Conservation (phyloP, 139 green algal genomes). For the Astrephomene gubernaculifera region DNA sequence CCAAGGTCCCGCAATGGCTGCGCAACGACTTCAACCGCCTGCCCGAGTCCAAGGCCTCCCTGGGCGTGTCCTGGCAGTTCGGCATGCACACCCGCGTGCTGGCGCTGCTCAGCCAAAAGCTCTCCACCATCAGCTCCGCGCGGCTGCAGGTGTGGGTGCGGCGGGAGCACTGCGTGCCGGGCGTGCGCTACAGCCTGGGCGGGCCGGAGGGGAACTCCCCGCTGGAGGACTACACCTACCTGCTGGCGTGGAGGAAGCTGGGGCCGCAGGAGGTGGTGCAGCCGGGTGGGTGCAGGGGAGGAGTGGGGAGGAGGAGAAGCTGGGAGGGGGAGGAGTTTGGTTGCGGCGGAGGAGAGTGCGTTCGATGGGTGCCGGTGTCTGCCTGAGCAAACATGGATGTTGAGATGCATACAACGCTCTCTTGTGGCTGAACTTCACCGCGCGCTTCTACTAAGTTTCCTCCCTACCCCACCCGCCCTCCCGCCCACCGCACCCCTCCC, state of each 20-base stretch:
- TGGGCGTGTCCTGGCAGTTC: not conserved
- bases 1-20: conserved; percentile 9
- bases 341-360: not conserved
- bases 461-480: too few species aligned
- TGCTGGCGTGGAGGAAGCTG: conserved; percentile 19
- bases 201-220: conserved; percentile 1
- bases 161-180: conserved; percentile 12
- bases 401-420: not conserved
- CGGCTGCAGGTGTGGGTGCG: not conserved
- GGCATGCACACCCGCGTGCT: not conserved
- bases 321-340: not conserved
- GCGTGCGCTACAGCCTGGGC: not conserved
- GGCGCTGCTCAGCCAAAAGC: conserved; percentile 1
- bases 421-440: not conserved
- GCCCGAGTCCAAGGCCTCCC: not conserved
- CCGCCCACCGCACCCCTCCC: too few species aligned
- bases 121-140: not conserved
- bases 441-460: not conserved
- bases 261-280: not conserved
- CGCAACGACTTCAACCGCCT: conserved; percentile 6
- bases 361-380: not conserved
- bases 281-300: not conserved
- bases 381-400: not conserved
- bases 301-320: not conserved
- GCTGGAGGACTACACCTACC: conserved; percentile 23